Conservation (phyloP, 176 grass and related monocot genomes). For the Avena eriantha region DNA sequence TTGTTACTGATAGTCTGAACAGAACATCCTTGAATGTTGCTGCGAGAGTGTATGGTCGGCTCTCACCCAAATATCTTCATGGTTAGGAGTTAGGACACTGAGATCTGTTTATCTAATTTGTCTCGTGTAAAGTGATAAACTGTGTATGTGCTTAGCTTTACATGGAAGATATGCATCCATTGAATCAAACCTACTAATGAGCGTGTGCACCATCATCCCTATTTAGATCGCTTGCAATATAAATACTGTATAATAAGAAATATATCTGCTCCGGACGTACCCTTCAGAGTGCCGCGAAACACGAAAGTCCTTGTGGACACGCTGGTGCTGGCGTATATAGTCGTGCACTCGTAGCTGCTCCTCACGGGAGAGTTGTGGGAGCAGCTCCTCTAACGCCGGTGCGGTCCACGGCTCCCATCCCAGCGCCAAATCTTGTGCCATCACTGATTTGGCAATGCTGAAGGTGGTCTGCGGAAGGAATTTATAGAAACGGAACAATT, state of each 20-base stretch:
- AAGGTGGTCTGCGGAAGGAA: no score
- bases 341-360: background rate
- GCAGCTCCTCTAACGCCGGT: background rate
- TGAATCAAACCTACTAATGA: background rate
- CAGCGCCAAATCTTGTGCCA: background rate
- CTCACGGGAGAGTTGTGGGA: background rate
- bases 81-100: background rate
- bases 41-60: background rate
- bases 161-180: background rate
- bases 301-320: no score
- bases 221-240: background rate
- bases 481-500: no score
- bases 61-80: background rate
- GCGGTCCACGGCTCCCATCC: background rate
- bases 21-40: background rate
- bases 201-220: background rate
- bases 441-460: no score
- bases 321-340: background rate
- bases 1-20: background rate
- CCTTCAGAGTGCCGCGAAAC: no score
- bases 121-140: background rate
- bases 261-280: background rate
- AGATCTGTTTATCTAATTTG: background rate
- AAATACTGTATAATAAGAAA: no score
- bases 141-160: background rate